A percentile compares a stretch with the other conserved stretches of the same genome.
phyloP scores from a whole-genome alignment of 2,329 filamentous ascomycete species.

The Polychaeton citri region DNA sequence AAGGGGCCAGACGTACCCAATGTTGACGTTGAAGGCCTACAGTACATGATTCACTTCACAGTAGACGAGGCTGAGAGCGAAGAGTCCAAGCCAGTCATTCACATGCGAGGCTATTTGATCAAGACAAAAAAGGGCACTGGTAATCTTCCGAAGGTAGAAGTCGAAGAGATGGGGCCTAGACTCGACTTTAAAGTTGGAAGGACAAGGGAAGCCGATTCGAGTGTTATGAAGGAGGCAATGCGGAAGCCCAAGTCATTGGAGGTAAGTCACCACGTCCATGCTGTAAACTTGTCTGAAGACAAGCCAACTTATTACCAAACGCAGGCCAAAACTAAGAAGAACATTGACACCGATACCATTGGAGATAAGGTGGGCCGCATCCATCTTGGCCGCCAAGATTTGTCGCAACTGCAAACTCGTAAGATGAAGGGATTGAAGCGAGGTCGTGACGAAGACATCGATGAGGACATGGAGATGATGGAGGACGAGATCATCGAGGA shows the following conservation, averaged over 20 bases:
- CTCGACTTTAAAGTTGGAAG: constrained; percentile 85
- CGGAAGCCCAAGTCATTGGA: constrained; percentile 65
- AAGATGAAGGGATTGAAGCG: constrained; percentile 99
- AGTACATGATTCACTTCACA: constrained; percentile 73
- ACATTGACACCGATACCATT: constrained; percentile 78
- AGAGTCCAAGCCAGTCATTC: constrained; percentile 34
- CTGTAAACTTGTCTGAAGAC: not conserved
- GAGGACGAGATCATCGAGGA: constrained; percentile 3
- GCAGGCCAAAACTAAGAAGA: constrained; percentile 71
- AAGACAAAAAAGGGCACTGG: constrained; percentile 68
- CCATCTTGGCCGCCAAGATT: constrained; percentile 81
- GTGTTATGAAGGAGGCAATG: constrained; percentile 78
- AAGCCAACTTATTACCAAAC: too few relatives aligned
- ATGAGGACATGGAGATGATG: constrained; percentile 9
- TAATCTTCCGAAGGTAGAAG: constrained; percentile 75
- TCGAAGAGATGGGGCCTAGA: constrained; percentile 89
- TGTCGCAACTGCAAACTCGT: constrained; percentile 75
- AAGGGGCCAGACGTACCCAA: constrained; percentile 65
- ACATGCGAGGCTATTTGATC: constrained; percentile 72
- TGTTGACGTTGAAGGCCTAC: constrained; percentile 88
- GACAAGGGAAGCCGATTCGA: constrained; percentile 61
- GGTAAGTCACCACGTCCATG: constrained; percentile 35
- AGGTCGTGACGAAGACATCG: constrained; percentile 45
- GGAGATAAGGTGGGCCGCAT: constrained; percentile 94
- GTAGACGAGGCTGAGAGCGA: constrained; percentile 46